Evolutionary conservation across 441 rosid species (phyloP), one percentile per base, ranked within the genome.

Genomic region (Adansonia grandidieri): DNA sequence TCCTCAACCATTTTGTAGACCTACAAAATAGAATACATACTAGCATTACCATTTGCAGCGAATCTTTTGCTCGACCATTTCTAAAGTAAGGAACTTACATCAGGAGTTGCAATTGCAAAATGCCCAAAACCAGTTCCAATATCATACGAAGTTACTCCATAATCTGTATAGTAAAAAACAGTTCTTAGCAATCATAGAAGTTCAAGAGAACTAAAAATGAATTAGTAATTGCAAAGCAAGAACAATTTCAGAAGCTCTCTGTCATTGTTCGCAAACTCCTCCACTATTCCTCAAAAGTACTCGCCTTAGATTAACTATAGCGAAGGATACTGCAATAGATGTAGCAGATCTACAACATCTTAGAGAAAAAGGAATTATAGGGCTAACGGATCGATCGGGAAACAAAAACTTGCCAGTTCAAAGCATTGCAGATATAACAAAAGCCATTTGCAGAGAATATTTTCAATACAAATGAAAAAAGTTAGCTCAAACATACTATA

Each of bases 81-180:
- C 54, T 44, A 77, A 19, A 62, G 48, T 24, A 66, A 8, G 48
- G 3, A 40, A 76, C 92, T 88, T 80, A 93, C 99, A 92, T 94
- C 98, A 79, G 83, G 82, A 76, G 99, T 91, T 28, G 96, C 85
- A 81, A 96, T 93, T 6, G 91, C 97, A 85, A 96, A 94, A 89
- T 96, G 99, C 70, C 98, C 97, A 78, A 94, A 94, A 14, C 99
- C 97, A 84, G 89, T 86, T 86, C 99, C 99, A 82, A 96, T 93
- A 54, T 94, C 99, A 86, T 96, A 94, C 2, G 97, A 91, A 58
- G 85, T 84, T 80, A 86, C 90, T 69, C 98, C 98, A 80, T 93
- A 91, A 85, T 96, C 99, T 96, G 86, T 20, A 76, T 73, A 53
- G 65, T n/a, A 9, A 79, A 77, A 42, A 64, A 79, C 37, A 54